Evolutionary conservation across 192 early-diverging fungal species (phyloP).

Genomic region (Podila clonocystis): DNA sequence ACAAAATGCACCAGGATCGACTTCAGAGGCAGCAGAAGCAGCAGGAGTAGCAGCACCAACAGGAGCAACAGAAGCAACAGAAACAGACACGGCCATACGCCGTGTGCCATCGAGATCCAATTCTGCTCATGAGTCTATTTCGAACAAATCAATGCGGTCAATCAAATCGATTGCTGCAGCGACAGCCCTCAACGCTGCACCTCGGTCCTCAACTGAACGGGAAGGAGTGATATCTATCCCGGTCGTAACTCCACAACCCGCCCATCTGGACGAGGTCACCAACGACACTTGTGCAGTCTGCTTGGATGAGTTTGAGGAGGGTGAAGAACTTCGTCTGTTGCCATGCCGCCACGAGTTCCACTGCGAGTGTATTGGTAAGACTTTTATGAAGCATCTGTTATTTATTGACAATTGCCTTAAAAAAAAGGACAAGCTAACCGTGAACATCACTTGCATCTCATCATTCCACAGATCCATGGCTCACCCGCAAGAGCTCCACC

Average conservation of each 20-base stretch:
- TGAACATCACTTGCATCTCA: too few species aligned
- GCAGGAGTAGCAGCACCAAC: neutral
- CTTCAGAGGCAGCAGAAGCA: neutral
- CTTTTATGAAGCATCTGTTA: neutral
- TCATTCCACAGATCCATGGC: conserved; percentile 43
- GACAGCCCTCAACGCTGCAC: conserved; percentile 12
- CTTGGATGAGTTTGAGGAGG: conserved; percentile 50
- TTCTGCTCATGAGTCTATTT: conserved; percentile 18
- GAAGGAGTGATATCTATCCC: neutral
- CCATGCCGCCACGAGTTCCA: conserved; percentile 54
- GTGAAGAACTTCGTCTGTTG: conserved; percentile 42
- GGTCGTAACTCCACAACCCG: too few species aligned
- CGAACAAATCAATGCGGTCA: conserved; percentile 27
- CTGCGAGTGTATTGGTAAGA: conserved; percentile 52
- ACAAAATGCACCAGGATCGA: too few species aligned
- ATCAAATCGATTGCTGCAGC: conserved; percentile 23
- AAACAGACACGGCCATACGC: neutral
- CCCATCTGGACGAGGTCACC: neutral
- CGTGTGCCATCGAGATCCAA: conserved; percentile 5
- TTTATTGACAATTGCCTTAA: too few species aligned
- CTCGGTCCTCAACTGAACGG: neutral
- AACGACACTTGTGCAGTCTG: conserved; percentile 56
- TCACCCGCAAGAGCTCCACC: conserved; percentile 51
- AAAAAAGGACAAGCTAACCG: too few species aligned
- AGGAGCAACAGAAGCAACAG: neutral